These are phyloP conservation scores for Trichosporon ovoides DNA, from an alignment of 1,284 basidiomycete species.

Conservation along the genomic window DNA sequence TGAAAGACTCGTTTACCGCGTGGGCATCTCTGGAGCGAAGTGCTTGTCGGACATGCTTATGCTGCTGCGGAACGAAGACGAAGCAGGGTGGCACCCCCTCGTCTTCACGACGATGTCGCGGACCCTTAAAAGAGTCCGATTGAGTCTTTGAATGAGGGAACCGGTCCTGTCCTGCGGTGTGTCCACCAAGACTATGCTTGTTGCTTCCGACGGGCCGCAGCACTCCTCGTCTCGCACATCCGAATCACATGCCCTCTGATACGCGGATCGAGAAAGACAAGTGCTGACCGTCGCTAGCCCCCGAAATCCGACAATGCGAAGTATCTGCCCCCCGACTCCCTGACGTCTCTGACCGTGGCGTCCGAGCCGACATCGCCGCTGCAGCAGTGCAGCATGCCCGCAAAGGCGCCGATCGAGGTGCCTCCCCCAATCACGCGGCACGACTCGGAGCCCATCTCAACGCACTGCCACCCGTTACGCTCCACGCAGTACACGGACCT, in stretches of 20 bases:
- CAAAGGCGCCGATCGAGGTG: not conserved
- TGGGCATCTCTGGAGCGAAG: not conserved
- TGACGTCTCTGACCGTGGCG: not conserved
- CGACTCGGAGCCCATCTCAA: not conserved
- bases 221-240: no score
- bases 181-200: not conserved
- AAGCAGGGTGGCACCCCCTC: conserved; percentile 2
- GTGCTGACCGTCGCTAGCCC: not conserved
- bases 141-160: not conserved
- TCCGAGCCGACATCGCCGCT: not conserved
- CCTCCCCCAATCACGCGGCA: not conserved
- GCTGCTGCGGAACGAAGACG: conserved; percentile 1
- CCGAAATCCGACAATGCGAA: not conserved
- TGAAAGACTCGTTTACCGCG: not conserved
- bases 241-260: not conserved
- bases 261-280: not conserved
- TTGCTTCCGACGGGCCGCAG: not conserved
- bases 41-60: not conserved
- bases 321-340: not conserved
- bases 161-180: not conserved
- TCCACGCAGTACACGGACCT: conserved; percentile 21
- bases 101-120: not conserved
- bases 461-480: not conserved
- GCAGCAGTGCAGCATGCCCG: not conserved
- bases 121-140: not conserved